Base-by-base conservation (phyloP, 768 basidiomycete species). In the Xerocomellus amylosporus region DNA sequence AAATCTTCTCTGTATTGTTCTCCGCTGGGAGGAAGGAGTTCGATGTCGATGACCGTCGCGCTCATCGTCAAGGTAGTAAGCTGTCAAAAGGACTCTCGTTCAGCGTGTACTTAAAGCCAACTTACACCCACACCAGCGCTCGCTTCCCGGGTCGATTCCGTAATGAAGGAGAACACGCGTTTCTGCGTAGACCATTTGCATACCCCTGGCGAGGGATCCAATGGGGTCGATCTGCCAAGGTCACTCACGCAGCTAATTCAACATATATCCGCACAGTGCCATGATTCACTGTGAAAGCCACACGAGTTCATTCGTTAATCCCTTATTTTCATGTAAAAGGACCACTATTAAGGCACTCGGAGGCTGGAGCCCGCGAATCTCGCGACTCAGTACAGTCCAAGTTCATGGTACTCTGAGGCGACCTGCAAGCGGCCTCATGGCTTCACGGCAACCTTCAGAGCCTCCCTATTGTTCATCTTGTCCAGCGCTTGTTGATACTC, bases 401-500 rank as follows among this genome's bases (percentile, higher is more conserved):
- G 4, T 30, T 34, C 24, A 14, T 33, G 14, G 22, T 14, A 33
- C 37, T 30, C 28, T 30, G 28, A 30, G 28, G 28, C 28, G 8
- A 30, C 8, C 28, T 9, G 28, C 24, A 44, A 33, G 37, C 26
- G 9, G 26, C 59, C 46, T 64, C 62, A 81, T 47, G 83, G 81
- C 64, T 76, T 80, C 59, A 84, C 79, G 17, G 72, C 77, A 54
- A 84, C 79, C 65, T 83, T 83, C 49, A 24, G 24, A 5, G 80
- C 80, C 48, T 73, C 73, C 61, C 81, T 75, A 55, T 78, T 80
- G 51, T 78, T 83, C 84, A 88, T 83, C 71, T 85, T 86, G 63
- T 87, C 86, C 52, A 88, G 67, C 1, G 86, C 87, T 26, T 74
- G 72, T 69, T 86, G 84, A 65, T 81, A 88, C 54, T 88, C 82